These are phyloP conservation scores for Rickenella mellea DNA, from an alignment of 768 basidiomycete genomes.

Conservation along the genomic window DNA sequence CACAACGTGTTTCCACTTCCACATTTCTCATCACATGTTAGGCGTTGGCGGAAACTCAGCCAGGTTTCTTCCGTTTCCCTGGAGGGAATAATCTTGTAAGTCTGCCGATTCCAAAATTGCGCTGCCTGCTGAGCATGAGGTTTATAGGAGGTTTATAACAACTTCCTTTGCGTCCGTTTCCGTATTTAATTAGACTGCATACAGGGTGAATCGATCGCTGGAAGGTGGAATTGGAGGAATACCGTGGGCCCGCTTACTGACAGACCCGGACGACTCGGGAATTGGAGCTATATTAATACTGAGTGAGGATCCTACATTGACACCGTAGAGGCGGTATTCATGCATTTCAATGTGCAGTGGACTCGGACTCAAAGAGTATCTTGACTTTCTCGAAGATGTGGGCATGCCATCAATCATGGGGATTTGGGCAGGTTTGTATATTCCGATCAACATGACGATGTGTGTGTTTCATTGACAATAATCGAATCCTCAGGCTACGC, in stretches of 20 bases:
- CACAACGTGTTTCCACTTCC: neutral
- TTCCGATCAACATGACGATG: neutral
- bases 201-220: slow-evolving; percentile 42
- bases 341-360: slow-evolving; percentile 28
- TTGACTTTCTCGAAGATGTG: slow-evolving; percentile 46
- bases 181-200: slow-evolving; percentile 8
- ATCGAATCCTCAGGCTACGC: slow-evolving; percentile 43
- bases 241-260: slow-evolving; percentile 48
- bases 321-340: neutral
- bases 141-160: no score
- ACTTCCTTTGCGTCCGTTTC: no score
- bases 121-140: no score
- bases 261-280: slow-evolving; percentile 49
- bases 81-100: slow-evolving; percentile 58
- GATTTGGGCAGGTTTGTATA: slow-evolving; percentile 39
- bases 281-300: slow-evolving; percentile 55
- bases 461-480: neutral
- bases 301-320: slow-evolving; percentile 29
- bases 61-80: slow-evolving; percentile 57
- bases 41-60: slow-evolving; percentile 45
- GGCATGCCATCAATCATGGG: slow-evolving; percentile 54
- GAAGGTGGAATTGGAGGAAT: slow-evolving; percentile 59
- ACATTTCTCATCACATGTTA: slow-evolving; percentile 14
- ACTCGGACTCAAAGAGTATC: slow-evolving; percentile 47
- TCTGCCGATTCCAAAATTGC: no score